Base-by-base conservation (phyloP, 2,329 filamentous ascomycete genomes). In the Metarhizium brunneum region DNA sequence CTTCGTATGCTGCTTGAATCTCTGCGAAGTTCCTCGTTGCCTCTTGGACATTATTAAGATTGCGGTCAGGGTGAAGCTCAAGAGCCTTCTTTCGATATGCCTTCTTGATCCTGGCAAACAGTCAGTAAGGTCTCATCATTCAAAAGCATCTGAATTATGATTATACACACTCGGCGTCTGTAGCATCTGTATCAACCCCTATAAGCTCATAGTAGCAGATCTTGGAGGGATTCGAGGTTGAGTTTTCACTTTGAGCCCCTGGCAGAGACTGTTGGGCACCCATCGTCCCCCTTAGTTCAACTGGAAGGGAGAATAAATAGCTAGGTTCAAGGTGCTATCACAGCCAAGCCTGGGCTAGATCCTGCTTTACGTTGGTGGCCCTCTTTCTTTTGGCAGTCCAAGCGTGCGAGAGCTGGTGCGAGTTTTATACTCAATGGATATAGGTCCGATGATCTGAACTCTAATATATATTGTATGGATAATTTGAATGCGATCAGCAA, bases 11-110 rank as follows among this genome's bases (percentile, higher is more conserved):
- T 40, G 91, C 82, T 69, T 96, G 92, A 32, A 97, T 80, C 67
- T 96, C 91, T 52, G 94, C 91, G 68, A 99, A 99, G 53, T 86
- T 84, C 61, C 78, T 82, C 1, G 94, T 99, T 2, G 92, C 86
- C 60, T 84, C 82, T 65, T 95, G 90, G 58, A 87, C 85, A 66
- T 96, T 86, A 64, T 88, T 86, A 68, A 88, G 86, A 70, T 99
- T 99, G 62, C 92, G 88, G 71, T 99, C 94, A 0, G 94, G 94
- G 69, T 99, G 94, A 10, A 97, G 79, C 69, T 96, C 91, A 51
- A 99, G 82, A 1, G 94, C 94, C 68, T 92, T 96, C 59, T 77
- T 85, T 60, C 90, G 84, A 71, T 99, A 99, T 14, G 92, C 91
- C 66, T 90, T 95, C 66, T 96, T 96, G 66, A 99, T 91, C 60